A percentile compares a stretch with the other conserved stretches of the same genome.
Evolutionary conservation across 75 land plant genomes (phyloP).

Genomic region (Pseudotsuga menziesii): DNA sequence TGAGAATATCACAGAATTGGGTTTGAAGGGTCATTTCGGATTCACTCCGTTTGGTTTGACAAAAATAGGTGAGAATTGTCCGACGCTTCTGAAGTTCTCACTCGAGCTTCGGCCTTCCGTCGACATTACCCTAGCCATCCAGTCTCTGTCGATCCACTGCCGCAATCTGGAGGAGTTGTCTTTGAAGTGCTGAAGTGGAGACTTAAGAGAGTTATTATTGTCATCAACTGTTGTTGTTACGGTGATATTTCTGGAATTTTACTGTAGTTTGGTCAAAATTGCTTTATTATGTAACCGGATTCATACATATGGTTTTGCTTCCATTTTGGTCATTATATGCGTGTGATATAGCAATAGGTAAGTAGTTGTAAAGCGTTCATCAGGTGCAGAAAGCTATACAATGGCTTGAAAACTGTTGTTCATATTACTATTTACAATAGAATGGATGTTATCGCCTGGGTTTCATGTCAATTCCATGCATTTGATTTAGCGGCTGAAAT

Average conservation of each 20-base stretch:
- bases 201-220: slow-evolving; percentile 15
- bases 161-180: slow-evolving; percentile 13
- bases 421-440: too few relatives aligned
- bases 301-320: slow-evolving; percentile 25
- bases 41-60: slow-evolving; percentile 28
- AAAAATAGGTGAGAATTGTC: slow-evolving; percentile 22
- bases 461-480: too few relatives aligned
- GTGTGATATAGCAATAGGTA: too few relatives aligned
- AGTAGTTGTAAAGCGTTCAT: too few relatives aligned
- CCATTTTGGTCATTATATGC: slow-evolving; percentile 10
- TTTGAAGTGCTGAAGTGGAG: slow-evolving; percentile 23
- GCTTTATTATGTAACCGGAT: slow-evolving; percentile 25
- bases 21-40: slow-evolving; percentile 23
- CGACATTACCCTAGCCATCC: slow-evolving; percentile 22
- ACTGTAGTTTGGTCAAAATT: slow-evolving; percentile 23
- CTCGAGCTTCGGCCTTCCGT: slow-evolving; percentile 18
- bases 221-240: neutral
- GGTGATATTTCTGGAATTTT: too few relatives aligned
- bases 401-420: too few relatives aligned
- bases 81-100: slow-evolving; percentile 14
- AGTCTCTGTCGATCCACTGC: slow-evolving; percentile 17
- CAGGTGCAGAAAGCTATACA: too few relatives aligned
- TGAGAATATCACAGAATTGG: slow-evolving; percentile 21
- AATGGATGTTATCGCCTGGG: too few relatives aligned
- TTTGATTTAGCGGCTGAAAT: too few relatives aligned